Conservation (phyloP, 257 asterid genomes). For the Eustoma russellianum region DNA sequence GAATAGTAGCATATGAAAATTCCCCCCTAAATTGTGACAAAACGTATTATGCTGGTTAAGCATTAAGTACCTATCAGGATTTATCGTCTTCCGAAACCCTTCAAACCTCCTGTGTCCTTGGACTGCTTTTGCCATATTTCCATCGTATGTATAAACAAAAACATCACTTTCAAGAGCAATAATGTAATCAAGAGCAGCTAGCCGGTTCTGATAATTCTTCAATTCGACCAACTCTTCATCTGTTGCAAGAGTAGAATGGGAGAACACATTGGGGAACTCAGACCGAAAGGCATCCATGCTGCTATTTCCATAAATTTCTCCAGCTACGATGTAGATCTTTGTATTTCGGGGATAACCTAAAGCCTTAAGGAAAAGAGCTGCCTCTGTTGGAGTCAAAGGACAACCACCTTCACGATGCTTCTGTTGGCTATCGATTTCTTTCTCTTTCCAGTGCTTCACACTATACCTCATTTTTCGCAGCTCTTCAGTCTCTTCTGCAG, state of each 20-base stretch:
- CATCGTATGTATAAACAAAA: conserved; percentile 83
- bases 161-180: conserved; percentile 84
- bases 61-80: conserved; percentile 63
- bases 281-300: conserved; percentile 68
- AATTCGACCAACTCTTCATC: conserved; percentile 55
- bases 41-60: not conserved
- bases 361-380: conserved; percentile 80
- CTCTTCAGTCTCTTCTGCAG: conserved; percentile 57
- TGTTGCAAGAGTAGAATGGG: conserved; percentile 78
- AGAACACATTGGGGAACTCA: conserved; percentile 72
- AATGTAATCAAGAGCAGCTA: conserved; percentile 84
- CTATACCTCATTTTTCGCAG: conserved; percentile 68
- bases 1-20: not conserved
- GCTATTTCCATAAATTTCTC: conserved; percentile 72
- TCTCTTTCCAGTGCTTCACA: conserved; percentile 94
- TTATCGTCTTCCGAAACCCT: conserved; percentile 77
- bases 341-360: conserved; percentile 83
- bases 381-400: conserved; percentile 94
- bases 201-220: conserved; percentile 68
- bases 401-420: conserved; percentile 72
- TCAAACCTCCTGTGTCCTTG: conserved; percentile 88
- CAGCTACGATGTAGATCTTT: conserved; percentile 79
- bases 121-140: conserved; percentile 98
- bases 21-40: not conserved
- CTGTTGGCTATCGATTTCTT: conserved; percentile 66